phyloP scores from a whole-genome alignment of 169 alveolate genomes.

The Eimeria acervulina region DNA sequence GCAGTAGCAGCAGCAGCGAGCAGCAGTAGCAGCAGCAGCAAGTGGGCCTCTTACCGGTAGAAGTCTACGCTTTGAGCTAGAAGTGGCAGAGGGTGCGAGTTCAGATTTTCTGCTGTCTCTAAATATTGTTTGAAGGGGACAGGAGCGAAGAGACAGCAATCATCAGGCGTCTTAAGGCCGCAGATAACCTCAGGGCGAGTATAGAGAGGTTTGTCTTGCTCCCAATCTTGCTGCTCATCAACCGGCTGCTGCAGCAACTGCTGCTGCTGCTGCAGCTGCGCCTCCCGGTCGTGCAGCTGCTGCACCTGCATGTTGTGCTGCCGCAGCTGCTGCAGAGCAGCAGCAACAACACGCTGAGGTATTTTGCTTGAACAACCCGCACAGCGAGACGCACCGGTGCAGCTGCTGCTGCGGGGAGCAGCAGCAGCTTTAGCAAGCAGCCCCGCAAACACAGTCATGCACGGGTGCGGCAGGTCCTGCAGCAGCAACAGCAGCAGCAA shows the following conservation, averaged over 20 bases:
- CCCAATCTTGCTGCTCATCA: background rate
- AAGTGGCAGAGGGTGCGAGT: background rate
- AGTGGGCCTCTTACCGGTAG: background rate
- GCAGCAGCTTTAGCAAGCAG: background rate
- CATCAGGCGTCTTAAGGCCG: conserved; percentile 18
- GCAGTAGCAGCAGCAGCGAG: background rate
- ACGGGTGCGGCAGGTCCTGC: conserved; percentile 52
- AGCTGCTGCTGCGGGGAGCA: background rate
- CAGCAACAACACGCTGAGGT: conserved; percentile 16
- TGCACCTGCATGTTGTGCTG: conserved; percentile 13
- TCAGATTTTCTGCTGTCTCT: too few relatives aligned
- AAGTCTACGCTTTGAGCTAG: conserved; percentile 61
- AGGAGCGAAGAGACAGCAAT: conserved; percentile 34
- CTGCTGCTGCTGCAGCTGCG: conserved; percentile 30
- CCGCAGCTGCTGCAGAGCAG: conserved; percentile 56
- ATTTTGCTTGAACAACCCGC: conserved; percentile 53
- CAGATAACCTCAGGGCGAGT: conserved; percentile 44
- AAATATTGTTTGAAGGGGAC: too few relatives aligned
- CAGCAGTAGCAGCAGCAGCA: background rate
- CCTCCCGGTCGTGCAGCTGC: conserved; percentile 8
- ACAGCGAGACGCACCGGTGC: conserved; percentile 16
- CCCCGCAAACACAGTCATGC: conserved; percentile 13
- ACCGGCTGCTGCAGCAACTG: background rate
- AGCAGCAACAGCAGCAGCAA: background rate
- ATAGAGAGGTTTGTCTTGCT: background rate